A percentile compares a stretch with the other conserved stretches of the same genome.
Conservation (phyloP, 495 filamentous ascomycete species). For the Choiromyces venosus region DNA sequence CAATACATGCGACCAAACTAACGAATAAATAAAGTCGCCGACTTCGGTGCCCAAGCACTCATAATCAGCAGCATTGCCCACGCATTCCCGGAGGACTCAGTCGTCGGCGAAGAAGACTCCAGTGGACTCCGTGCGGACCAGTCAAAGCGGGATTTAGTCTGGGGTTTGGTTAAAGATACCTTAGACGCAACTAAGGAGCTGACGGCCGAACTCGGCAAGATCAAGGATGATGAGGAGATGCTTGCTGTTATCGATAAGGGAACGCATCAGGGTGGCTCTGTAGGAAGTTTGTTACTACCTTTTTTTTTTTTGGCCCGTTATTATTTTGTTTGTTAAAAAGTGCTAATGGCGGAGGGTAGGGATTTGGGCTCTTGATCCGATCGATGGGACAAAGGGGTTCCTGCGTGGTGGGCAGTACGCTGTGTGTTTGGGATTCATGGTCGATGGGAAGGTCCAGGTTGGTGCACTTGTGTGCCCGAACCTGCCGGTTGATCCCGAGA, state of each 20-base stretch:
- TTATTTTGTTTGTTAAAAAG: neutral
- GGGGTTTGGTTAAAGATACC: slow-evolving; percentile 68
- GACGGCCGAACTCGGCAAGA: slow-evolving; percentile 54
- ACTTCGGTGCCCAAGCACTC: slow-evolving; percentile 94
- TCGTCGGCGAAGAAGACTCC: slow-evolving; percentile 94
- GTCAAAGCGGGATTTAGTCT: slow-evolving; percentile 65
- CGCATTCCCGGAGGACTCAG: slow-evolving; percentile 84
- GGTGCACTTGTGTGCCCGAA: slow-evolving; percentile 94
- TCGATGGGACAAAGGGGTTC: slow-evolving; percentile 97
- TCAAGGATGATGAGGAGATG: slow-evolving; percentile 69
- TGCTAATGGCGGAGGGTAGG: slow-evolving; percentile 17
- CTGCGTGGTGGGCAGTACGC: slow-evolving; percentile 96
- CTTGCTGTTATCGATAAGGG: slow-evolving; percentile 78
- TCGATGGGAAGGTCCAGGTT: slow-evolving; percentile 89
- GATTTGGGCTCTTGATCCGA: slow-evolving; percentile 95
- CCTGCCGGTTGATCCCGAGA: slow-evolving; percentile 73
- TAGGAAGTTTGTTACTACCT: slow-evolving; percentile 52
- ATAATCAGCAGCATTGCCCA: slow-evolving; percentile 83
- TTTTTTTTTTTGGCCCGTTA: neutral
- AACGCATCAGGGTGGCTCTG: slow-evolving; percentile 68
- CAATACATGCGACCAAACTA: neutral
- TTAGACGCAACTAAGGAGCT: slow-evolving; percentile 66
- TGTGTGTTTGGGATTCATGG: slow-evolving; percentile 84
- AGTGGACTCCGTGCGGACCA: slow-evolving; percentile 64
- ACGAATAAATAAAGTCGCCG: slow-evolving; percentile 54